Percentiles rank a stretch among this genome's conserved stretches.
Conservation (phyloP, 768 basidiomycete species). For the Crucibulum laeve region DNA sequence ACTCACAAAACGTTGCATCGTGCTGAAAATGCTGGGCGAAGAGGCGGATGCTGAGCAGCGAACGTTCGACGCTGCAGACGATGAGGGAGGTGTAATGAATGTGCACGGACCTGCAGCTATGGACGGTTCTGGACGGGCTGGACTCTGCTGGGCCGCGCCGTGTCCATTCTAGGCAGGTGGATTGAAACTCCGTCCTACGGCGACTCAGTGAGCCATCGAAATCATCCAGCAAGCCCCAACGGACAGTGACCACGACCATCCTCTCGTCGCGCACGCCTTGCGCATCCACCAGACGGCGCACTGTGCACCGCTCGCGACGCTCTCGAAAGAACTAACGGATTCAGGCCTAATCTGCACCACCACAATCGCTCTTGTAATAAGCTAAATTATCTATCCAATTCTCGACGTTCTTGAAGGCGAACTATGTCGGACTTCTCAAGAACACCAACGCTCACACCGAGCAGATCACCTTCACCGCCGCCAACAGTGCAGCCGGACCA, state of each 20-base stretch:
- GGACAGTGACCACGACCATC: neutral
- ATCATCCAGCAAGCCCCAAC: neutral
- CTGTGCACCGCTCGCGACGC: neutral
- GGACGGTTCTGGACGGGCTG: neutral
- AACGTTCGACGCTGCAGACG: too few species aligned
- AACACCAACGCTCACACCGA: slow-evolving; percentile 39
- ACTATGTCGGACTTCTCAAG: slow-evolving; percentile 31
- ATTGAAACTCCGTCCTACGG: slow-evolving; percentile 24
- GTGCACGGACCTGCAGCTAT: slow-evolving; percentile 1
- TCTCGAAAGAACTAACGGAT: neutral
- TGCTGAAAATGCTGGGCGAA: neutral
- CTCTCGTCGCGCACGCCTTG: neutral
- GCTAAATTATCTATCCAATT: too few species aligned
- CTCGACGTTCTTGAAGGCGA: neutral
- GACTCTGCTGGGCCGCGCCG: slow-evolving; percentile 7
- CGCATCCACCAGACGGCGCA: neutral
- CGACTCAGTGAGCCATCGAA: slow-evolving; percentile 7
- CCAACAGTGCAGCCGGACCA: slow-evolving; percentile 73
- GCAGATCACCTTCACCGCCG: slow-evolving; percentile 51
- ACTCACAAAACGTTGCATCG: too few species aligned
- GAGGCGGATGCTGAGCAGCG: neutral
- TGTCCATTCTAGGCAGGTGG: slow-evolving; percentile 20
- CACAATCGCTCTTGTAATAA: too few species aligned
- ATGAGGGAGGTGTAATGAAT: too few species aligned
- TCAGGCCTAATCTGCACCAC: too few species aligned